Base-by-base conservation (phyloP, 805 yeast species). In the Zygoascus biomembranicola region DNA sequence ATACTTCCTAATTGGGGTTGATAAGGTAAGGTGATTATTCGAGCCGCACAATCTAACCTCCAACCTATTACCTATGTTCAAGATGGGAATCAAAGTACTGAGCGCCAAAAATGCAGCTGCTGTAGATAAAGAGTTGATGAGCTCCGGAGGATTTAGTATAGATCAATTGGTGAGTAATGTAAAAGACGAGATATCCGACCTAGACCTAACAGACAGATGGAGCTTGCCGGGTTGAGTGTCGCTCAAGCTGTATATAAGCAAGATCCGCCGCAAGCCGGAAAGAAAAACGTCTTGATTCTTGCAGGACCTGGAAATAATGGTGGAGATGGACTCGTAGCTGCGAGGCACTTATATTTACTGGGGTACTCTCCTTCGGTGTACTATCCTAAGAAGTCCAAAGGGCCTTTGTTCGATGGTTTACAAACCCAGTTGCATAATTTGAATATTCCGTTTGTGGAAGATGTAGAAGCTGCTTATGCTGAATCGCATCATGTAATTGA, bases 281-380 rank as follows among this genome's bases (percentile, higher is more conserved):
- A 42, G 13, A 68, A 72, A 41, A 71, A 68, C 10, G 83, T 90
- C 1, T 70, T 90, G 43, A 77, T 94, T 1, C 73, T 94, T 5
- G 89, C 84, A 10, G 99, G 99, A 0, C 98, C 98, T 0, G 99
- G 99, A 1, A 94, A 94, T 64, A 94, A 94, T 64, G 92, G 77
- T 1, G 99, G 98, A 1, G 99, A 94, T 69, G 99, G 98, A 0
- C 72, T 94, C 13, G 99, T 94, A 1, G 95, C 97, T 31, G 96
- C 97, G 1, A 76, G 99, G 44, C 99, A 94, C 66, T 72, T 94
- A 57, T 80, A 80, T 59, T 70, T 90, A 11, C 81, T 94, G 75
- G 94, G 94, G 1, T 88, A 82, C 66, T 70, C 73, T 5, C 96
- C 97, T 1, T 71, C 78, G 4, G 76, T 92, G 0, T 90, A 77